These are phyloP conservation scores for Leccinum disarticulatum DNA, from an alignment of 768 basidiomycete genomes.

Conservation along the genomic window DNA sequence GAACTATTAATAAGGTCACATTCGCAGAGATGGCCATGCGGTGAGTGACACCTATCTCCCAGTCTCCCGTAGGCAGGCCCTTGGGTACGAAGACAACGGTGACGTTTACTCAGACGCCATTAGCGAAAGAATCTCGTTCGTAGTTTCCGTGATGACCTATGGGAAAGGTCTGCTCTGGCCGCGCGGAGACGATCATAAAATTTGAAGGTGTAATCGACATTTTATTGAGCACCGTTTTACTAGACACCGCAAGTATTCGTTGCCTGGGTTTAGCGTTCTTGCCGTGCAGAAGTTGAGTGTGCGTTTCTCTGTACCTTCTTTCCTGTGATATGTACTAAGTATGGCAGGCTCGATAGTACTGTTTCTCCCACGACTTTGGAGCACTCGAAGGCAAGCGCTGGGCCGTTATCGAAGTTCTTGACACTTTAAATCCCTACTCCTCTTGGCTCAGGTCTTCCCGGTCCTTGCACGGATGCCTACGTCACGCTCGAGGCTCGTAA, in stretches of 20 bases:
- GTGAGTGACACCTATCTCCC: too few relatives aligned
- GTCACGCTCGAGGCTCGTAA: slow-evolving; percentile 27
- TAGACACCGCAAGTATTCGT: slow-evolving; percentile 39
- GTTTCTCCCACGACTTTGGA: slow-evolving; percentile 59
- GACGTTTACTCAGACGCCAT: not conserved
- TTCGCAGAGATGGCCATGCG: too few relatives aligned
- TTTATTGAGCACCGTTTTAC: not conserved
- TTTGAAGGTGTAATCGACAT: not conserved
- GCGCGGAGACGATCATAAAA: not conserved
- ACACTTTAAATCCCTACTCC: slow-evolving; percentile 34
- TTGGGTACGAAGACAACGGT: too few relatives aligned
- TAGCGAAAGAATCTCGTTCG: not conserved
- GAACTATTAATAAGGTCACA: too few relatives aligned
- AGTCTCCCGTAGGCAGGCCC: too few relatives aligned
- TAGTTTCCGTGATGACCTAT: not conserved
- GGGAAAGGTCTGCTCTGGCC: not conserved
- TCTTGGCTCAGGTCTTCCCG: slow-evolving; percentile 41
- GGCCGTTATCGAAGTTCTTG: slow-evolving; percentile 41
- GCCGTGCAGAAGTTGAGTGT: slow-evolving; percentile 35
- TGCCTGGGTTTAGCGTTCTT: slow-evolving; percentile 39
- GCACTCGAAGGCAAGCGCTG: slow-evolving; percentile 48
- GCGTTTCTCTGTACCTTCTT: not conserved
- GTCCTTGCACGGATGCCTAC: slow-evolving; percentile 38
- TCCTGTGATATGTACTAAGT: not conserved
- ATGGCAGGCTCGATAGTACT: slow-evolving; percentile 47